phyloP scores from a whole-genome alignment of 495 filamentous ascomycete species.

The Bacidia gigantensis region DNA sequence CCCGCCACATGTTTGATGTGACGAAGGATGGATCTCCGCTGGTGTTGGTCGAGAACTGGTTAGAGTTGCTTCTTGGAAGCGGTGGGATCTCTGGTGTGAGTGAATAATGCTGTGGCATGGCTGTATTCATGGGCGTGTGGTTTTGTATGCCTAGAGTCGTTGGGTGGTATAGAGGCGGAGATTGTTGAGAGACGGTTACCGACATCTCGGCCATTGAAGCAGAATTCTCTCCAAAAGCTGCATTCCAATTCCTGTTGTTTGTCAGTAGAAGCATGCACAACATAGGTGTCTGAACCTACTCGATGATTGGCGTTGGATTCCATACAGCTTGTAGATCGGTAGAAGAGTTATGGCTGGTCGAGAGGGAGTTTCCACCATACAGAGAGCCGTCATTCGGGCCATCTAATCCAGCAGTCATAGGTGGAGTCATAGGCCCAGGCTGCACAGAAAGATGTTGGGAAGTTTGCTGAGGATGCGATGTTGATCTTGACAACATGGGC shows the following conservation, averaged over 20 bases:
- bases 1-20: constrained; percentile 92
- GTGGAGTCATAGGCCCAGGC: constrained; percentile 66
- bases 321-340: constrained; percentile 54
- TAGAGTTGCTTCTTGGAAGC: constrained; percentile 32
- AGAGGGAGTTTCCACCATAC: constrained; percentile 66
- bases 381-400: constrained; percentile 73
- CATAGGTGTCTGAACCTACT: constrained; percentile 43
- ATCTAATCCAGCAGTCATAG: constrained; percentile 60
- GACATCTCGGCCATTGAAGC: constrained; percentile 5
- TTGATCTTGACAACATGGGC: constrained; percentile 7
- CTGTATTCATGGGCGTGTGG: constrained; percentile 22
- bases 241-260: constrained; percentile 66
- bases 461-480: constrained; percentile 9
- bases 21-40: constrained; percentile 53
- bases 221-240: constrained; percentile 64
- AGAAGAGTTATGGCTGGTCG: constrained; percentile 38
- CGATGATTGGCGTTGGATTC: constrained; percentile 89
- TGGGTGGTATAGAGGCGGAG: constrained; percentile 31
- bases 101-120: constrained; percentile 11
- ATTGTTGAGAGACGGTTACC: constrained; percentile 21
- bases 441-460: constrained; percentile 27
- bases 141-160: constrained; percentile 17
- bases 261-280: constrained; percentile 20
- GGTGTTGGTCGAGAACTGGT: constrained; percentile 36
- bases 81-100: constrained; percentile 11